A percentile compares a stretch with the other conserved stretches of the same genome.
Evolutionary conservation across 805 yeast species (phyloP).

Genomic region (Isabelozyma gotoi): DNA sequence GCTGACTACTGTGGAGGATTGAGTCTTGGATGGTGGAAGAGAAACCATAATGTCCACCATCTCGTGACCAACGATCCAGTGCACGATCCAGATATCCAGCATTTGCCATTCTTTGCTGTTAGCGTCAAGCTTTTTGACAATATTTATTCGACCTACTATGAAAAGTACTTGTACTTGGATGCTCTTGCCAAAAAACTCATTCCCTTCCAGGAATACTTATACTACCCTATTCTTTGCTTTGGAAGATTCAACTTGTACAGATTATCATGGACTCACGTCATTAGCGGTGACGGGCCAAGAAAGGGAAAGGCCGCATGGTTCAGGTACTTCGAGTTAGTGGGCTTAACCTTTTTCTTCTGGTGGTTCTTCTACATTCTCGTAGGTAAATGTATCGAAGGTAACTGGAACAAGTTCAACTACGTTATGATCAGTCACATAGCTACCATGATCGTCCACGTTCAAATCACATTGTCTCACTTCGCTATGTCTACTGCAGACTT

Average conservation of each 20-base stretch:
- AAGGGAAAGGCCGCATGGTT: constrained; percentile 86
- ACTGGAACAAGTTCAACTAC: constrained; percentile 54
- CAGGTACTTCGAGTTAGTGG: constrained; percentile 72
- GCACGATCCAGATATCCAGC: constrained; percentile 94
- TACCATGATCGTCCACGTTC: constrained; percentile 92
- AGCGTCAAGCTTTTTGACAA: constrained; percentile 65
- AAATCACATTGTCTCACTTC: constrained; percentile 84
- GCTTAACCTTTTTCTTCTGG: constrained; percentile 66
- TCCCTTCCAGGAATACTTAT: constrained; percentile 66
- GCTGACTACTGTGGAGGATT: constrained; percentile 87
- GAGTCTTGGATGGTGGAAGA: constrained; percentile 93
- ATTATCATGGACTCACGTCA: constrained; percentile 73
- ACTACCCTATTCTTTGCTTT: constrained; percentile 77
- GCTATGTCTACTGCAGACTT: constrained; percentile 91
- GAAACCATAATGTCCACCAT: constrained; percentile 93
- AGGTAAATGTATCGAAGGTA: constrained; percentile 49
- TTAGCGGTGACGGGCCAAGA: constrained; percentile 76
- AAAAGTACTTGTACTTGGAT: constrained; percentile 66
- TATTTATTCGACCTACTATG: constrained; percentile 80
- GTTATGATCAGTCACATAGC: constrained; percentile 73
- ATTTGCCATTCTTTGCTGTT: constrained; percentile 87
- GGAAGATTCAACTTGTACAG: constrained; percentile 86
- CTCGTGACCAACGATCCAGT: constrained; percentile 88
- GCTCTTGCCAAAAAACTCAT: constrained; percentile 55
- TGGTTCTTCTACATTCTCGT: constrained; percentile 79